Conservation (phyloP, 208 protist genomes). For the Trypanosoma cruzi region DNA sequence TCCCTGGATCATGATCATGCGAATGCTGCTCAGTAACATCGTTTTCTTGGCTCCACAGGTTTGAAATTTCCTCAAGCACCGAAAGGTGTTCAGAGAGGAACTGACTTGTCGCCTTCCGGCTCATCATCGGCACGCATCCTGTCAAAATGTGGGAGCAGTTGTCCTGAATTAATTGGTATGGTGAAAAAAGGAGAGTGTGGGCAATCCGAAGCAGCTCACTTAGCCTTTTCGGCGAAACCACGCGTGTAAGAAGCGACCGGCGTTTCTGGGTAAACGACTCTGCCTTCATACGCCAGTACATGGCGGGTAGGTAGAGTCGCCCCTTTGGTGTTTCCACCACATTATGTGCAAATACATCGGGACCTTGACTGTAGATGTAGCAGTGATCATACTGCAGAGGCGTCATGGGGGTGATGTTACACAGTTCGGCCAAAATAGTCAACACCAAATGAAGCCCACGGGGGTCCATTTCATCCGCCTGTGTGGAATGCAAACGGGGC, state of each 20-base stretch:
- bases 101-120: not conserved
- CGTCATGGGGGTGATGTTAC: slow-evolving; percentile 7
- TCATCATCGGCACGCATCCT: slow-evolving; percentile 12
- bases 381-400: not conserved
- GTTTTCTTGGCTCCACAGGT: slow-evolving; percentile 8
- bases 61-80: slow-evolving; percentile 19
- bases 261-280: slow-evolving; percentile 13
- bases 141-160: slow-evolving; percentile 16
- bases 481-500: not conserved
- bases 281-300: slow-evolving; percentile 26
- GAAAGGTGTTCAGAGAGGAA: slow-evolving; percentile 19
- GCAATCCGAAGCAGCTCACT: slow-evolving; percentile 9
- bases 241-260: not conserved
- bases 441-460: slow-evolving; percentile 13
- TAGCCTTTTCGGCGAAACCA: slow-evolving; percentile 17
- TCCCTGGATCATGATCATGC: not conserved
- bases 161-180: slow-evolving; percentile 3
- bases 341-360: slow-evolving; percentile 6
- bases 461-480: slow-evolving; percentile 3
- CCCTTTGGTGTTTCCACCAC: slow-evolving; percentile 7
- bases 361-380: not conserved
- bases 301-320: slow-evolving; percentile 16
- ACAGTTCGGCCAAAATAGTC: slow-evolving; percentile 26
- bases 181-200: slow-evolving; percentile 29
- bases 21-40: not conserved